Evolutionary conservation across 805 yeast genomes (phyloP), one percentile per base, ranked within the genome.

Genomic region (Scheffersomyces lignosus): DNA sequence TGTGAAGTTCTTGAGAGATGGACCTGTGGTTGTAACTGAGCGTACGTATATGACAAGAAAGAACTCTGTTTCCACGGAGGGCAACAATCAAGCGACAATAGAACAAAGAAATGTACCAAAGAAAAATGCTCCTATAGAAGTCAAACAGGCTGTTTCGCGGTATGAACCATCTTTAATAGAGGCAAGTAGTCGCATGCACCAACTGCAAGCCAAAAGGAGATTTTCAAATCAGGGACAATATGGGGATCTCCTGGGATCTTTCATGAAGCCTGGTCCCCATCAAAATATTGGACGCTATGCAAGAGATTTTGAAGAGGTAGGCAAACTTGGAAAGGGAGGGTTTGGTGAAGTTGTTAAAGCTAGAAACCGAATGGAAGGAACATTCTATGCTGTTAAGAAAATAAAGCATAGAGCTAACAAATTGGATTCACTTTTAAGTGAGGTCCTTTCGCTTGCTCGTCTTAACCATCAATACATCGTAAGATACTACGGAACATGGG

Each of bases 291-390:
- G 96, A 1, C 71, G 99, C 45, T 93, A 91, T 56, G 85, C 81
- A 3, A 79, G 90, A 44, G 99, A 93, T 56, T 93, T 95, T 60
- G 99, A 93, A 59, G 99, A 93, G 56, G 85, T 88, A 29, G 93
- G 91, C 0, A 78, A 83, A 15, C 64, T 93, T 6, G 99, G 99
- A 2, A 80, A 81, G 49, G 99, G 99, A 27, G 99, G 95, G 0
- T 93, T 85, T 63, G 99, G 99, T 4, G 97, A 93, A 59, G 99
- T 93, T 6, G 96, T 93, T n/a, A 90, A 91, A 53, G 98, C 93
- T 0, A 71, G 99, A 43, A 91, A 90, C 57, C 77, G 90, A 40
- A 75, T 93, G 45, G 99, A 93, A 56, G 98, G 99, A 15, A 75
- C 96, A 12, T 87, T 86, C 49, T 93, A 93, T 59, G 99, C 99